These are phyloP conservation scores for Podosphaera fusca DNA, from an alignment of 2,329 filamentous ascomycete genomes.

Conservation along the genomic window DNA sequence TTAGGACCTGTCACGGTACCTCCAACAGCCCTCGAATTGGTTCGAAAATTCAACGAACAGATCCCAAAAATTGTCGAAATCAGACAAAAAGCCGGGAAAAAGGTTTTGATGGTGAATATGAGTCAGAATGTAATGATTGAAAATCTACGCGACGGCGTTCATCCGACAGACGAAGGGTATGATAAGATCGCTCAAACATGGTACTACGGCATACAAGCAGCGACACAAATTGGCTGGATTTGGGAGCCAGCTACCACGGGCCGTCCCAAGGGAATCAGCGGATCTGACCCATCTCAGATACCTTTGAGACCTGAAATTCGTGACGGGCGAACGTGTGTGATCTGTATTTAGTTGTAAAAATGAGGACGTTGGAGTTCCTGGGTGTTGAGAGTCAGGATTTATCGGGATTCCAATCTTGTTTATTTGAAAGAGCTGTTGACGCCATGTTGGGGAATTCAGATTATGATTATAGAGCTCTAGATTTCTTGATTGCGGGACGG, in stretches of 20 bases:
- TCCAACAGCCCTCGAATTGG: neutral
- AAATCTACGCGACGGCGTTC: conserved; percentile 3
- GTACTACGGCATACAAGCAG: conserved; percentile 3
- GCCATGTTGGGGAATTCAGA: neutral
- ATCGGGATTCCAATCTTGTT: neutral
- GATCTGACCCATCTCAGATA: neutral
- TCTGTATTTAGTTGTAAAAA: neutral
- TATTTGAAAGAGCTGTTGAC: neutral
- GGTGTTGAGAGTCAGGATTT: neutral
- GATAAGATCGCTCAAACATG: conserved; percentile 4
- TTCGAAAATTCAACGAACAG: conserved; percentile 3
- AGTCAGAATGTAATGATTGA: neutral
- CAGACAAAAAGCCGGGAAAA: conserved; percentile 1
- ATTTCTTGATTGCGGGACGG: neutral
- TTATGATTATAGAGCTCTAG: neutral
- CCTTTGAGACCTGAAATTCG: neutral
- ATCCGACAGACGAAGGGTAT: conserved; percentile 6
- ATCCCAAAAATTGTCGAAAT: conserved; percentile 4
- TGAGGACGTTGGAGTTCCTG: neutral
- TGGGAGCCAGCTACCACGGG: neutral
- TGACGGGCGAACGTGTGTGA: neutral
- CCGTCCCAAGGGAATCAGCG: neutral
- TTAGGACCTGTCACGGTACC: conserved; percentile 11
- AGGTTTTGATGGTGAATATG: conserved; percentile 6
- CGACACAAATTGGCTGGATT: conserved; percentile 4